Percentiles rank a stretch among this genome's conserved stretches.
Evolutionary conservation across 2,329 filamentous ascomycete genomes (phyloP).

Genomic region (Talaromyces verruculosus): DNA sequence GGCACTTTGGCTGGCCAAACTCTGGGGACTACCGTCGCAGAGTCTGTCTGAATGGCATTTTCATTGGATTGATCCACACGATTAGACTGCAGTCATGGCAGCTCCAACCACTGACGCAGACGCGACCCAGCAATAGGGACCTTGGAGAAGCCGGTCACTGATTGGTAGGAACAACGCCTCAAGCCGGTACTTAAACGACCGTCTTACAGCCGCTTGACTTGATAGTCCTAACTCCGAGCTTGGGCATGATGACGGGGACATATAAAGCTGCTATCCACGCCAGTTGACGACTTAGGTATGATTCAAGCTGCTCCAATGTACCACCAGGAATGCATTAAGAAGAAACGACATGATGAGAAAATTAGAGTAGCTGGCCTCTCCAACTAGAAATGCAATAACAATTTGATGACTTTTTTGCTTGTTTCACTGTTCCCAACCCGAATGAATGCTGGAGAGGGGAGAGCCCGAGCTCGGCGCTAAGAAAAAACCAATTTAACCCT

Average conservation of each 20-base stretch:
- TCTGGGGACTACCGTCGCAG: conserved; percentile 30
- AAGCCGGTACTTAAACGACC: neutral
- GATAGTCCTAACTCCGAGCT: neutral
- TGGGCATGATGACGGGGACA: no score
- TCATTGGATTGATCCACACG: conserved; percentile 17
- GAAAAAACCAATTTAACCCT: conserved; percentile 8
- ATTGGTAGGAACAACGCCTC: neutral
- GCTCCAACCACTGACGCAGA: neutral
- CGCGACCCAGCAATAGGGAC: neutral
- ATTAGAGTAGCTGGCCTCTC: neutral
- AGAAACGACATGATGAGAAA: neutral
- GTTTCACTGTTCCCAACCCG: neutral
- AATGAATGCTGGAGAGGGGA: neutral
- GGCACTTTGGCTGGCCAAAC: conserved; percentile 60
- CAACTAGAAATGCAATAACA: neutral
- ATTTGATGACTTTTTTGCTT: neutral
- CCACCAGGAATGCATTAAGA: neutral
- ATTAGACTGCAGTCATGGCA: conserved; percentile 5
- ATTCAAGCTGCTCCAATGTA: neutral
- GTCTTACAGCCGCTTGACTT: neutral
- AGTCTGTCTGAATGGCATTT: conserved; percentile 21
- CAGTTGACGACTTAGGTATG: neutral
- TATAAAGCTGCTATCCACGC: neutral
- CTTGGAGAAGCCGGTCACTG: neutral
- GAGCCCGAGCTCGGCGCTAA: conserved; percentile 12